Conservation (phyloP, 2,329 filamentous ascomycete genomes). For the Trichoderma harzianum region DNA sequence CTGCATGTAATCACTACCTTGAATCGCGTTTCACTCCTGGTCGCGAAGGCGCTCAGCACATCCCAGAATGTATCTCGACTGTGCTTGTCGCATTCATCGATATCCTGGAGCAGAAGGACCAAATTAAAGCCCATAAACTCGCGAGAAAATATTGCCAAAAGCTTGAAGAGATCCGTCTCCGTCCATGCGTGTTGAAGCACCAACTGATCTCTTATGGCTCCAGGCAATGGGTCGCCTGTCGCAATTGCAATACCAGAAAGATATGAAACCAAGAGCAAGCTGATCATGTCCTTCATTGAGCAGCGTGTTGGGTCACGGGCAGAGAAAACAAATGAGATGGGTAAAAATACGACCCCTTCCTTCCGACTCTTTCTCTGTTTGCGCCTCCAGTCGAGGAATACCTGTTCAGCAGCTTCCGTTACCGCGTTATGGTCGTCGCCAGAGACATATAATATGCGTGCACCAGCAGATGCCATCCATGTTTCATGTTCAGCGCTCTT, state of each 20-base stretch:
- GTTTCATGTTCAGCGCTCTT: background rate
- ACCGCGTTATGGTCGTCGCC: background rate
- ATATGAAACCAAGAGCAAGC: background rate
- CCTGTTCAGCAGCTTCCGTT: background rate
- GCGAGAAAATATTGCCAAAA: background rate
- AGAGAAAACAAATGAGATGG: background rate
- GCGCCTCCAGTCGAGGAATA: background rate
- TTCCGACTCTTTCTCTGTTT: background rate
- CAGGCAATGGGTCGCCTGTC: background rate
- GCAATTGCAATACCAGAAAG: background rate
- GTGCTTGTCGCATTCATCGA: background rate
- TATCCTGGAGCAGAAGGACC: background rate
- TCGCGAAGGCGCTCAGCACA: background rate
- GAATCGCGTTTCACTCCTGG: background rate
- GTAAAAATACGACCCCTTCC: background rate
- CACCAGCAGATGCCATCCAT: background rate
- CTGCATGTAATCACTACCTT: background rate
- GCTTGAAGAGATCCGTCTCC: background rate
- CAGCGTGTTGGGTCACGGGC: background rate
- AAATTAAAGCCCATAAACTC: background rate
- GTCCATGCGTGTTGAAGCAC: background rate
- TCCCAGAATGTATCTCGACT: background rate
- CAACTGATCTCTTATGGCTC: background rate
- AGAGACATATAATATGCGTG: background rate
- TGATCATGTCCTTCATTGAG: background rate